Conservation (phyloP, 305 asterid genomes). For the Fraxinus ornus region DNA sequence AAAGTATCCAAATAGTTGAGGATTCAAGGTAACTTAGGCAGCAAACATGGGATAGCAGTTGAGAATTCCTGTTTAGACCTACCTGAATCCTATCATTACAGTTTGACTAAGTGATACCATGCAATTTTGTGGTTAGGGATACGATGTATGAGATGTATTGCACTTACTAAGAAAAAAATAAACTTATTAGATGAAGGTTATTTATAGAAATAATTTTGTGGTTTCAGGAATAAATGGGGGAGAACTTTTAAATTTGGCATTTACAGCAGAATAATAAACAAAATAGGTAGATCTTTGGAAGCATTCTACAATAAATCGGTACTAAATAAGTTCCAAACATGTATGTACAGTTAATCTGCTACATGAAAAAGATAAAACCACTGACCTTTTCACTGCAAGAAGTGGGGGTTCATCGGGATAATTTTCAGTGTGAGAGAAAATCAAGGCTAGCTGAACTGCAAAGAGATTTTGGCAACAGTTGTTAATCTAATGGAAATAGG, state of each 20-base stretch:
- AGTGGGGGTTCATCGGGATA: conserved; percentile 97
- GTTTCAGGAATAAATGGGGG: neutral
- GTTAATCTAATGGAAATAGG: conserved; percentile 24
- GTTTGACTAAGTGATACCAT: neutral
- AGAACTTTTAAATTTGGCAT: neutral
- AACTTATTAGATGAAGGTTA: neutral
- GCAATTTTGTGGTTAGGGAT: neutral
- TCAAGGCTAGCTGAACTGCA: conserved; percentile 71
- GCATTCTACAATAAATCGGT: neutral
- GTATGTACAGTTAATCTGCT: neutral
- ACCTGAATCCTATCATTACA: neutral
- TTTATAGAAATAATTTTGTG: neutral
- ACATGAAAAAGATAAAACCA: neutral
- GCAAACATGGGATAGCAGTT: neutral
- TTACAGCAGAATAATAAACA: neutral
- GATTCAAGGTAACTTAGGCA: neutral
- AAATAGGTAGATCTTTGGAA: neutral
- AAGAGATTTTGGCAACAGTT: conserved; percentile 19
- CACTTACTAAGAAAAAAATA: conserved; percentile 6
- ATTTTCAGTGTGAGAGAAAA: conserved; percentile 88
- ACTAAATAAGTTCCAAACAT: neutral
- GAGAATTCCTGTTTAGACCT: neutral
- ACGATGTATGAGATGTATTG: neutral
- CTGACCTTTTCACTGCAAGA: conserved; percentile 63
- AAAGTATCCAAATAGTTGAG: neutral